Evolutionary conservation across 1,139 yeast genomes (phyloP).

Genomic region (Casaregolazyma suthepensis): DNA sequence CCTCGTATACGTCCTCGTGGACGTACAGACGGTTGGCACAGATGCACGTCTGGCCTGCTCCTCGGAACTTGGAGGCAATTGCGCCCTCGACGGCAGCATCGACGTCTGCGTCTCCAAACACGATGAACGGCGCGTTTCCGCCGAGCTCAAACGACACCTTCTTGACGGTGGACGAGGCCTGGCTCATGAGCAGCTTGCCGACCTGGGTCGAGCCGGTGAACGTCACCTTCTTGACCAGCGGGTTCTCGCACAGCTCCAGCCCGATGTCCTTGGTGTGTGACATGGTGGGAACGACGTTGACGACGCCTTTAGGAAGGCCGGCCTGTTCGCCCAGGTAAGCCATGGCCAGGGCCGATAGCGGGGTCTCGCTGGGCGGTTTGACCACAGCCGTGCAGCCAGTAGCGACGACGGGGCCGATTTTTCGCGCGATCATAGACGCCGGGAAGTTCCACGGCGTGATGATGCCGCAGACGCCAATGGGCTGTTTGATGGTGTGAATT

Average conservation of each 20-base stretch:
- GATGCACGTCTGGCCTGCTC: conserved; percentile 77
- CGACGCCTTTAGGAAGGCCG: conserved; percentile 80
- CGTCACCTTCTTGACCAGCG: conserved; percentile 64
- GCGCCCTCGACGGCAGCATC: conserved; percentile 74
- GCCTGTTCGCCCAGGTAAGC: conserved; percentile 69
- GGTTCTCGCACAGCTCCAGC: conserved; percentile 60
- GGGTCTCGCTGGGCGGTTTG: conserved; percentile 90
- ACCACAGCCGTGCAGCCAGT: conserved; percentile 89
- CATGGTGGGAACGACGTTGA: conserved; percentile 62
- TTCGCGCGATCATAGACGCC: conserved; percentile 87
- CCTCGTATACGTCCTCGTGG: conserved; percentile 56
- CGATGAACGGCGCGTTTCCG: conserved; percentile 90
- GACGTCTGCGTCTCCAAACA: conserved; percentile 76
- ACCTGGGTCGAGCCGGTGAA: conserved; percentile 89
- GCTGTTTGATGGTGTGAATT: conserved; percentile 64
- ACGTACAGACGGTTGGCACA: conserved; percentile 73
- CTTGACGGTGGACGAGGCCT: conserved; percentile 70
- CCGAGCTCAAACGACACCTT: conserved; percentile 85
- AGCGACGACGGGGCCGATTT: conserved; percentile 86
- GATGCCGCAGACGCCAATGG: conserved; percentile 86
- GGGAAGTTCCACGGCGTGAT: conserved; percentile 98
- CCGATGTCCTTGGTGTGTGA: conserved; percentile 54
- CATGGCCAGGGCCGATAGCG: conserved; percentile 76
- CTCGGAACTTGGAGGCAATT: conserved; percentile 61
- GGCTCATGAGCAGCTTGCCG: conserved; percentile 74